A percentile compares a stretch with the other conserved stretches of the same genome.
phyloP scores from a whole-genome alignment of 441 rosid genomes.

The Pelargonium citronellum region DNA sequence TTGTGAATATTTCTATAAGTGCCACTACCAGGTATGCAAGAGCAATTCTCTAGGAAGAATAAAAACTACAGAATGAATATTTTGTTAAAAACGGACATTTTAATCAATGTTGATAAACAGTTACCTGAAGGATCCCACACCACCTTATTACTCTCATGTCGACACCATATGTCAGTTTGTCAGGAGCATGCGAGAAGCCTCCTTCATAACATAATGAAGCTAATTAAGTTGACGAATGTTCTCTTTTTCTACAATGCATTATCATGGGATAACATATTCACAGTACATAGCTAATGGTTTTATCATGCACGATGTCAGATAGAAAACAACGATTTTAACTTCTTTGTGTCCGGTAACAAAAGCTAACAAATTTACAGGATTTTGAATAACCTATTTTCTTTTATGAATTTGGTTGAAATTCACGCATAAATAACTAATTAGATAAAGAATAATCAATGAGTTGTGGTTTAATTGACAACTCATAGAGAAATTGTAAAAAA shows the following conservation, averaged over 20 bases:
- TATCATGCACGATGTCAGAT: no score
- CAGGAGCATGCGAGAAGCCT: conserved; percentile 86
- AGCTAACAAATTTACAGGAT: no score
- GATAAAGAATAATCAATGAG: no score
- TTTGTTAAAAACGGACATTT: background rate
- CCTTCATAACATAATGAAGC: conserved; percentile 35
- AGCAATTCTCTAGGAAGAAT: conserved; percentile 63
- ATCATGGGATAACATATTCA: no score
- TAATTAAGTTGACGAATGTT: background rate
- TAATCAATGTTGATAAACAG: background rate
- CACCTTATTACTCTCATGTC: conserved; percentile 64
- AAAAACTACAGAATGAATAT: conserved; percentile 13
- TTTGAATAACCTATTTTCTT: no score
- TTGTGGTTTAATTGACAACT: no score
- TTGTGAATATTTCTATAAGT: conserved; percentile 54
- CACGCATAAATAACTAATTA: no score
- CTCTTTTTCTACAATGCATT: no score
- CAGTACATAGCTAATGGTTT: no score
- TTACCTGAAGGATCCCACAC: conserved; percentile 91
- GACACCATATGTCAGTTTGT: conserved; percentile 61
- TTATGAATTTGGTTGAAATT: no score
- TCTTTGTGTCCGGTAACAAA: background rate
- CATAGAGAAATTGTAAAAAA: no score
- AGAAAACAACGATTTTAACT: no score
- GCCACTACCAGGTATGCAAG: conserved; percentile 65